phyloP scores from a whole-genome alignment of 1,284 basidiomycete species.

The Cystobasidiaceae sp. region DNA sequence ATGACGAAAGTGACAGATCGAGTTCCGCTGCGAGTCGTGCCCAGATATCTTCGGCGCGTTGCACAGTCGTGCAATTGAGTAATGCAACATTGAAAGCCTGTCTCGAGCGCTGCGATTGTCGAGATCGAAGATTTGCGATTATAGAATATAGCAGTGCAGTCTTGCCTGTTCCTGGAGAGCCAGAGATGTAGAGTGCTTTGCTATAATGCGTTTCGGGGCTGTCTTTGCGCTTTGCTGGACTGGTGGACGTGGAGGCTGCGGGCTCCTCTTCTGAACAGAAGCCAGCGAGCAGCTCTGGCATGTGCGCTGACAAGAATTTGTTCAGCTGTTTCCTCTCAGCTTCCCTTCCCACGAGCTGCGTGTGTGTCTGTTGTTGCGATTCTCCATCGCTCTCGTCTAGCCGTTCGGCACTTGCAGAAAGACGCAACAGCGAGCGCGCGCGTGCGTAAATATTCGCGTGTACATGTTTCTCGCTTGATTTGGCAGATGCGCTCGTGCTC shows the following conservation, averaged over 20 bases:
- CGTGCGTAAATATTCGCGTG: constrained; percentile 45
- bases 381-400: constrained; percentile 41
- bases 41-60: constrained; percentile 35
- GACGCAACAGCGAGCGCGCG: constrained; percentile 46
- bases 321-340: constrained; percentile 6
- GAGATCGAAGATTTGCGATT: constrained; percentile 39
- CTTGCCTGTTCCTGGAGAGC: constrained; percentile 51
- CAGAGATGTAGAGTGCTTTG: constrained; percentile 48
- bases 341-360: constrained; percentile 4
- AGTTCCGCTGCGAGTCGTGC: constrained; percentile 38
- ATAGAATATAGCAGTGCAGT: constrained; percentile 48
- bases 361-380: no score
- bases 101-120: not conserved
- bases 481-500: no score
- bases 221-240: not conserved
- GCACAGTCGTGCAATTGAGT: constrained; percentile 48
- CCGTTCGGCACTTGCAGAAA: constrained; percentile 37
- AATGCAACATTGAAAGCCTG: constrained; percentile 35
- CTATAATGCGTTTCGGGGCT: not conserved
- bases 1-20: constrained; percentile 7
- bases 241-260: not conserved
- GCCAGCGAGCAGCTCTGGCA: not conserved
- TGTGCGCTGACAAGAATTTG: not conserved
- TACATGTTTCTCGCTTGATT: no score
- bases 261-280: not conserved